Conservation (phyloP, 2,329 filamentous ascomycete genomes). For the Fusarium coffeatum region DNA sequence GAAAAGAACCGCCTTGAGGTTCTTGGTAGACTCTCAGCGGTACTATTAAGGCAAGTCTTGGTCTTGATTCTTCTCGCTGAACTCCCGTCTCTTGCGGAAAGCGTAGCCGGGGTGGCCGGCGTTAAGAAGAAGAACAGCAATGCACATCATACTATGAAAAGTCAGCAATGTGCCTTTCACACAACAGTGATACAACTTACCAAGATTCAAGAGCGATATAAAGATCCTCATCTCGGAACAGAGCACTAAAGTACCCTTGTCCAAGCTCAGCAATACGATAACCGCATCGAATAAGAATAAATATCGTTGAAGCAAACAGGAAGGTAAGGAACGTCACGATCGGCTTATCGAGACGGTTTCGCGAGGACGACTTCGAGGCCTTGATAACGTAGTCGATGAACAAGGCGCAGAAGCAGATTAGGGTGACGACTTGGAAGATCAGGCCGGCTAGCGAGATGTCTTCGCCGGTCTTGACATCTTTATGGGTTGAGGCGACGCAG, state of each 20-base stretch:
- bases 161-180: conserved; percentile 8
- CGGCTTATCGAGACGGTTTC: conserved; percentile 47
- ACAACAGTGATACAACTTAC: conserved; percentile 19
- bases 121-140: conserved; percentile 40
- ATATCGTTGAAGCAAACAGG: conserved; percentile 62
- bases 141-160: conserved; percentile 37
- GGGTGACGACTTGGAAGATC: conserved; percentile 62
- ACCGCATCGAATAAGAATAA: conserved; percentile 67
- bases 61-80: conserved; percentile 14
- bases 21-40: neutral
- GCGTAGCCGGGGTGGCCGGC: conserved; percentile 39
- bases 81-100: conserved; percentile 7
- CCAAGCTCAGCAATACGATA: conserved; percentile 70
- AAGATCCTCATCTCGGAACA: conserved; percentile 42
- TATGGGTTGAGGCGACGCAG: conserved; percentile 50
- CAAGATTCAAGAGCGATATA: conserved; percentile 45
- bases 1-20: neutral
- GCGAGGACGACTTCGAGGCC: conserved; percentile 44
- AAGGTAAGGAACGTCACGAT: conserved; percentile 63
- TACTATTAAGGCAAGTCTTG: neutral
- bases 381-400: conserved; percentile 56
- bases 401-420: conserved; percentile 57
- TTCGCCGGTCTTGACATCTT: conserved; percentile 53
- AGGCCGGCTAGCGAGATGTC: conserved; percentile 64
- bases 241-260: conserved; percentile 60